Percentiles rank a stretch among this genome's conserved stretches.
Conservation (phyloP, 768 basidiomycete genomes). For the Russula compacta region DNA sequence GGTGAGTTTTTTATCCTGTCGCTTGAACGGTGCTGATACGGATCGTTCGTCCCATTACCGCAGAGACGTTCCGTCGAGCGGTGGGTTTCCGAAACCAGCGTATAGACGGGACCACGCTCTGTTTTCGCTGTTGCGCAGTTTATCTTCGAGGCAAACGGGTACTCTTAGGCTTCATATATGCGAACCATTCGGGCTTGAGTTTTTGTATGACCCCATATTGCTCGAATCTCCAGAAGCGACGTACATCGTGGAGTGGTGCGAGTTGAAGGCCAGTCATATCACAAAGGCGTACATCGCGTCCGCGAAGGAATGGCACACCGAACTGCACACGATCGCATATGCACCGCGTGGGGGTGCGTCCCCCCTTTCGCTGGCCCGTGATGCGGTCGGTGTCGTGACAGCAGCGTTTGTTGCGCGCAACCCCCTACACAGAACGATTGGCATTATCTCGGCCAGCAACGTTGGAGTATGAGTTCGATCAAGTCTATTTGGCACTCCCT, state of each 20-base stretch:
- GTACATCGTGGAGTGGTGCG: conserved; percentile 49
- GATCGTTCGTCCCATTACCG: neutral
- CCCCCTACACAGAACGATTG: conserved; percentile 4
- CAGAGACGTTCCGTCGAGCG: conserved; percentile 25
- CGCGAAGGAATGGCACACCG: conserved; percentile 16
- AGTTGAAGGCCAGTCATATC: conserved; percentile 26
- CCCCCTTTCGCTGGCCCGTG: neutral
- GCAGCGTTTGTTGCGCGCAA: neutral
- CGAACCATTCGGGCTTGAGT: conserved; percentile 34
- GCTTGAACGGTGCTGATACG: neutral
- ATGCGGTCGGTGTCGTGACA: neutral
- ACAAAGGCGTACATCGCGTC: conserved; percentile 30
- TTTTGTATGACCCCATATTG: conserved; percentile 47
- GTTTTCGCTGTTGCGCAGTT: neutral
- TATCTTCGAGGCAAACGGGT: conserved; percentile 8
- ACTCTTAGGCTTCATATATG: conserved; percentile 36
- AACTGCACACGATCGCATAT: conserved; percentile 45
- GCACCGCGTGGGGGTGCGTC: conserved; percentile 37
- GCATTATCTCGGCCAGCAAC: conserved; percentile 18
- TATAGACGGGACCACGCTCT: neutral
- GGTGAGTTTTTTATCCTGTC: conserved; percentile 26
- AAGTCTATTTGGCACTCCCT: conserved; percentile 11
- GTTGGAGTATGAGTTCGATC: conserved; percentile 5
- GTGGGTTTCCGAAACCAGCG: neutral
- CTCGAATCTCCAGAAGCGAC: conserved; percentile 37